A percentile compares a stretch with the other conserved stretches of the same genome.
These are phyloP conservation scores for Neocucurbitaria cava DNA, from an alignment of 2,329 filamentous ascomycete genomes.

Conservation along the genomic window DNA sequence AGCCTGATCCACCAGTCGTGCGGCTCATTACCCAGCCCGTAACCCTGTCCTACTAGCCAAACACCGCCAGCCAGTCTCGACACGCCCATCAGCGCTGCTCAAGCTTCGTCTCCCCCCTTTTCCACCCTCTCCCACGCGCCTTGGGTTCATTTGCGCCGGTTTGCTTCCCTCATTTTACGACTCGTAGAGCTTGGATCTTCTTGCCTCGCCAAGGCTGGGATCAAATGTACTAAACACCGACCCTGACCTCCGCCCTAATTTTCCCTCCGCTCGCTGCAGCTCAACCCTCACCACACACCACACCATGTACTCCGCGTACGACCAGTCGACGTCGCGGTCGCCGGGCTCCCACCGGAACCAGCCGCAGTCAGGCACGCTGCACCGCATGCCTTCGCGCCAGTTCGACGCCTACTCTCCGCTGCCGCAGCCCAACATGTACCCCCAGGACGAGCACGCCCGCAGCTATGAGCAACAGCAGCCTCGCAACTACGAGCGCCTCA, in stretches of 20 bases:
- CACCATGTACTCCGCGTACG: slow-evolving; percentile 49
- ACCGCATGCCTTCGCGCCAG: slow-evolving; percentile 76
- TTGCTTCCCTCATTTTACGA: slow-evolving; percentile 23
- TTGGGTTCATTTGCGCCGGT: slow-evolving; percentile 11
- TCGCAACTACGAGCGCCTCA: slow-evolving; percentile 67
- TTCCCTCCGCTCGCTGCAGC: slow-evolving; percentile 25
- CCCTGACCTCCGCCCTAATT: slow-evolving; percentile 32
- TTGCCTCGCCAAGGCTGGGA: slow-evolving; percentile 30
- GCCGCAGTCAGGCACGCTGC: slow-evolving; percentile 62
- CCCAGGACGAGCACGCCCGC: slow-evolving; percentile 68
- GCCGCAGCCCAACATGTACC: slow-evolving; percentile 69
- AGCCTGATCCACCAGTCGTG: slow-evolving; percentile 28
- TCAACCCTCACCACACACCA: slow-evolving; percentile 22
- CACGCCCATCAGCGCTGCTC: slow-evolving; percentile 25
- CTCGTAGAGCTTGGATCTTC: slow-evolving; percentile 23
- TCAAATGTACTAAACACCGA: slow-evolving; percentile 28
- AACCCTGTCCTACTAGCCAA: slow-evolving; percentile 28
- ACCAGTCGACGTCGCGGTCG: slow-evolving; percentile 65
- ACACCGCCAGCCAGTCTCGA: slow-evolving; percentile 27
- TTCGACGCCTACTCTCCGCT: slow-evolving; percentile 77
- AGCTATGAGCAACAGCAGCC: slow-evolving; percentile 54
- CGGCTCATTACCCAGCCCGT: slow-evolving; percentile 28
- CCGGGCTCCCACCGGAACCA: slow-evolving; percentile 75
- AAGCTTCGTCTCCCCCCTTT: slow-evolving; percentile 24
- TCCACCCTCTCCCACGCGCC: slow-evolving; percentile 8